Evolutionary conservation across 139 green algal species (phyloP), one percentile per base, ranked within the genome.

Genomic region (Coccomyxa sp.): DNA sequence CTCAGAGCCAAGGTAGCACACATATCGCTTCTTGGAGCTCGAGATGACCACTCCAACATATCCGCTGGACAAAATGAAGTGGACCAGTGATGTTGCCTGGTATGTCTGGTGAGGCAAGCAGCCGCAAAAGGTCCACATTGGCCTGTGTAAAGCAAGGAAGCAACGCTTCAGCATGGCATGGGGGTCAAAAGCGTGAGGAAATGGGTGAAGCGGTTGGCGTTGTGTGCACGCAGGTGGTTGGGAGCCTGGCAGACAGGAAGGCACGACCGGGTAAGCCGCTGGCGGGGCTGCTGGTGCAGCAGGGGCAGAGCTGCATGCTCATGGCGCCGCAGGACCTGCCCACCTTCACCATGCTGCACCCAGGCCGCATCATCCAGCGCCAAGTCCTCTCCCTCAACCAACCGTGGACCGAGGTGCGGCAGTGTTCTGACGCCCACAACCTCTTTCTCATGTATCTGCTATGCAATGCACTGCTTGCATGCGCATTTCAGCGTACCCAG

Each of bases 241-340:
- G 95, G 12, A 82, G 89, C 17, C 82, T 97, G 80, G 94, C 92
- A n/a, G 90, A 94, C 78, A 93, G 93, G 84, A 82, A 86, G 63
- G 85, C 91, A 13, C 76, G 83, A 38, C 79, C 86, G 12, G 93
- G 90, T 31, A 57, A 85, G 58, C 27, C 68, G 9, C n/a, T 96
- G 81, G 77, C 82, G n/a, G 93, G 92, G 18, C 77, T 96, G 83
- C 86, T 97, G 79, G 95, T 98, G 32, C 86, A 90, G 80, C 90
- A 92, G 77, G 87, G 87, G 58, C 82, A 83, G 74, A 77, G 81
- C 67, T 77, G 92, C 82, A 80, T 88, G 82, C 60, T 99, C 57
- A 84, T 99, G 90, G 85, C 92, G 58, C 91, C 94, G 4, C 88
- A 94, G 10, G 97, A 99, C 87, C 91, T 99, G 67, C 89, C 87